Evolutionary conservation across 345 rosid genomes (phyloP).

Genomic region (Microthlaspi erraticum): DNA sequence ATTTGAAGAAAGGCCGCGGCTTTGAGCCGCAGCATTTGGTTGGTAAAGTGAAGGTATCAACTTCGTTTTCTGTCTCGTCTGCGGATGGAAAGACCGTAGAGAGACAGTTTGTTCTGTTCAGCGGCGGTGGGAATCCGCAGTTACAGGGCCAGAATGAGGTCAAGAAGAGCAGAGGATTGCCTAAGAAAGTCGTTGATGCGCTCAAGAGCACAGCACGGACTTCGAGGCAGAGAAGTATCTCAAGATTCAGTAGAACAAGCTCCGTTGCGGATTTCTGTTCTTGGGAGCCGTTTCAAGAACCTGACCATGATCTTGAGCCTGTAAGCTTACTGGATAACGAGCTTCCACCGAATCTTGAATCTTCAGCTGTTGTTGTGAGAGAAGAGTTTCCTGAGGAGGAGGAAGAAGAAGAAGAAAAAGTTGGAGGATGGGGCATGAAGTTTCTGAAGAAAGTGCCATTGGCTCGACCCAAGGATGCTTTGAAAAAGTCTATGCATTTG

Average conservation of each 20-base stretch:
- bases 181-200: slow-evolving; percentile 71
- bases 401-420: slow-evolving; percentile 40
- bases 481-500: slow-evolving; percentile 39
- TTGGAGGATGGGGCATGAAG: slow-evolving; percentile 95
- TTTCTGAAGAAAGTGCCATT: slow-evolving; percentile 64
- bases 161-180: slow-evolving; percentile 61
- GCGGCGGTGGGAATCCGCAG: slow-evolving; percentile 54
- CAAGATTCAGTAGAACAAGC: slow-evolving; percentile 63
- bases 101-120: slow-evolving; percentile 80
- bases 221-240: slow-evolving; percentile 62
- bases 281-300: slow-evolving; percentile 56
- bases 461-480: slow-evolving; percentile 40
- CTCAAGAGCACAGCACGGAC: slow-evolving; percentile 52
- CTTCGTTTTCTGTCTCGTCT: slow-evolving; percentile 56
- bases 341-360: slow-evolving; percentile 74
- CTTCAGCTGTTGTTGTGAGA: slow-evolving; percentile 77
- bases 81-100: slow-evolving; percentile 57
- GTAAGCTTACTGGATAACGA: slow-evolving; percentile 50
- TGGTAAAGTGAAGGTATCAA: slow-evolving; percentile 74
- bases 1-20: slow-evolving; percentile 50
- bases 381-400: slow-evolving; percentile 50
- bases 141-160: slow-evolving; percentile 38
- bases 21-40: slow-evolving; percentile 58
- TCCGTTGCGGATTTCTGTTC: slow-evolving; percentile 51
- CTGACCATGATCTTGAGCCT: slow-evolving; percentile 46